These are phyloP conservation scores for Yarrowia deformans DNA, from an alignment of 805 yeast species.

Conservation along the genomic window DNA sequence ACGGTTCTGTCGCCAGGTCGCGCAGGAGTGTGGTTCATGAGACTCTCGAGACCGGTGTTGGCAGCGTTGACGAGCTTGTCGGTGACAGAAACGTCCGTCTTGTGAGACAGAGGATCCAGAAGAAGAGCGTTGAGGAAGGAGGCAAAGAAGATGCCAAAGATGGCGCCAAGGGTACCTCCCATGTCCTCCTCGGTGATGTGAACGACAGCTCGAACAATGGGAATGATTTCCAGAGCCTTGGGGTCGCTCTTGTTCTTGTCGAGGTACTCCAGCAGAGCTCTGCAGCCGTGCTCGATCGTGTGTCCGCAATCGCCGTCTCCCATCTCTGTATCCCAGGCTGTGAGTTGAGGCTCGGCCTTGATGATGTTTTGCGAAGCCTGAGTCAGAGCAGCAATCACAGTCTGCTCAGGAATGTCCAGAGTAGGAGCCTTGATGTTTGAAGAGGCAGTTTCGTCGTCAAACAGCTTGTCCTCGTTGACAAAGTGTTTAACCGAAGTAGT, in stretches of 20 bases:
- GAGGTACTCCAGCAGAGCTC: constrained; percentile 67
- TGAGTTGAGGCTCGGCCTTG: constrained; percentile 73
- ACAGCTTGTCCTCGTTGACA: constrained; percentile 19
- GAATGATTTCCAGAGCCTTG: constrained; percentile 58
- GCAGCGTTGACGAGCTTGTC: constrained; percentile 47
- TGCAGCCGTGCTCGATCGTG: constrained; percentile 82
- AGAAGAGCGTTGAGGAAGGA: constrained; percentile 63
- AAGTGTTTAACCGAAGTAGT: constrained; percentile 12
- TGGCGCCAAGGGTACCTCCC: constrained; percentile 98
- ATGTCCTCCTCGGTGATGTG: constrained; percentile 83
- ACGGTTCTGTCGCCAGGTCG: constrained; percentile 87
- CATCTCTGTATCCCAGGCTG: constrained; percentile 83
- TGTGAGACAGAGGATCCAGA: constrained; percentile 19
- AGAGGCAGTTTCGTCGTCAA: constrained; percentile 15
- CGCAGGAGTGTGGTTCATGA: constrained; percentile 87
- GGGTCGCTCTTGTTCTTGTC: constrained; percentile 48
- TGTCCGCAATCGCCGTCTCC: constrained; percentile 99
- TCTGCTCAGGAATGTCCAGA: constrained; percentile 41
- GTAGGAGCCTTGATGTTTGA: constrained; percentile 41
- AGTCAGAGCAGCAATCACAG: constrained; percentile 42
- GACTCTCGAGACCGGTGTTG: constrained; percentile 67
- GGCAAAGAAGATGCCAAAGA: constrained; percentile 83
- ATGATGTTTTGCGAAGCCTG: constrained; percentile 30
- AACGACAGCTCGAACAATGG: constrained; percentile 58
- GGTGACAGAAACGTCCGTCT: constrained; percentile 9